Evolutionary conservation across 192 early-diverging fungal species (phyloP), one percentile per base, ranked within the genome.

Genomic region (Backusella mclennaniae): DNA sequence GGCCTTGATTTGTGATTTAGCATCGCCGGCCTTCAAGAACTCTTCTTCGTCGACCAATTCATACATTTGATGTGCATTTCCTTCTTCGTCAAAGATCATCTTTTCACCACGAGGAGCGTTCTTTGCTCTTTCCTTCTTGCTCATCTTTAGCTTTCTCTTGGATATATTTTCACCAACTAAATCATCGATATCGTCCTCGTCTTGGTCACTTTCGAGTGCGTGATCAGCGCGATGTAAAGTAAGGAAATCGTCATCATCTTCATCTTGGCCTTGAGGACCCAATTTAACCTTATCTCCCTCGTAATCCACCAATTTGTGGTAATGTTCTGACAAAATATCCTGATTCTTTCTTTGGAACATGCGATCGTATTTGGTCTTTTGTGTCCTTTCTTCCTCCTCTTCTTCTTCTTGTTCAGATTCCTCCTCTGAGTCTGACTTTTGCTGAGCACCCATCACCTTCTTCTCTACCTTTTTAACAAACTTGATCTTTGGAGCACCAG

Each of bases 281-380:
- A 69, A 76, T 6, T 31, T 35, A 12, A 78, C 71, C 49, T 77
- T 82, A 44, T 89, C 89, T 39, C 66, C 77, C 35, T 84, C 90
- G 23, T 88, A 87, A 36, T 94, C 96, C 1, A 94, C 90, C 31
- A 98, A 83, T 74, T 92, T 94, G 76, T 85, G 87, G 86, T 98
- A 99, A 84, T 98, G 97, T 31, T 94, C 93, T 1, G 96, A 93
- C 71, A 99, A 79, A 39, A 97, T 91, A 56, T 90, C 92, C 68
- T 92, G 90, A 87, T 99, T 99, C 85, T 95, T 95, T 77, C 95
- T 90, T 7, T 87, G 87, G 86, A 99, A 96, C 95, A 98, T 92
- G 77, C 93, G 93, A 71, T 98, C 97, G 7, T 96, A 89, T 44
- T 93, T 95, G 19, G 95, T 97, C 73, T 90, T 69, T 78, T 76